Base-by-base conservation (phyloP, 2,329 filamentous ascomycete genomes). In the Cyanodermella asteris region DNA sequence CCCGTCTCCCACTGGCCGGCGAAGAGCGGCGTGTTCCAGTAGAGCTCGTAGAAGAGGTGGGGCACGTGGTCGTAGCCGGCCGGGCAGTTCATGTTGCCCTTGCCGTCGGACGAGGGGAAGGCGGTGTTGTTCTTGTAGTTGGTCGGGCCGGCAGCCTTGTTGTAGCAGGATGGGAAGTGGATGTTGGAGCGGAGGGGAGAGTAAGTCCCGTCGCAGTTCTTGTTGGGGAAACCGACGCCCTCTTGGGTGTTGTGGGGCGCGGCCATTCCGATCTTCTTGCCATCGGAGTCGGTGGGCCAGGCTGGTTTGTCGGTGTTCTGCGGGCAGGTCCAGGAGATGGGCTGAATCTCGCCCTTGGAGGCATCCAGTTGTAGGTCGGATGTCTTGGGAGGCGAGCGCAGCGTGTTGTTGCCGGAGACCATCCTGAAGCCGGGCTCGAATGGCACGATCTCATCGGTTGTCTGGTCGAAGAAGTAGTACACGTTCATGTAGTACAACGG, bases 361-460 rank as follows among this genome's bases (percentile, higher is more conserved):
- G n/a, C n/a, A n/a, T n/a, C n/a, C n/a, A n/a, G n/a, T n/a, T n/a
- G n/a, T n/a, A n/a, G n/a, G n/a, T n/a, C n/a, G n/a, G n/a, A n/a
- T n/a, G n/a, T n/a, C n/a, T n/a, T n/a, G n/a, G n/a, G n/a, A n/a
- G n/a, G n/a, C n/a, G n/a, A n/a, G n/a, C n/a, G n/a, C n/a, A n/a
- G n/a, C n/a, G n/a, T n/a, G n/a, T n/a, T n/a, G 39, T 78, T 56
- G 24, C 75, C 75, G 30, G 60, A 64, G 28, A 82, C 38, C 55
- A 82, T 77, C 41, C 69, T 64, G 35, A 82, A 59, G 13, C 70
- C 72, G 7, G 57, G 42, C 7, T 74, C 75, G 52, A 78, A 81
- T 8, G 73, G n/a, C n/a, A n/a, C n/a, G n/a, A n/a, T n/a, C n/a
- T n/a, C n/a, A n/a, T n/a, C n/a, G n/a, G n/a, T n/a, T n/a, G n/a